A percentile compares a stretch with the other conserved stretches of the same genome.
Conservation (phyloP, 2,329 filamentous ascomycete genomes). For the Cadophora sp. region DNA sequence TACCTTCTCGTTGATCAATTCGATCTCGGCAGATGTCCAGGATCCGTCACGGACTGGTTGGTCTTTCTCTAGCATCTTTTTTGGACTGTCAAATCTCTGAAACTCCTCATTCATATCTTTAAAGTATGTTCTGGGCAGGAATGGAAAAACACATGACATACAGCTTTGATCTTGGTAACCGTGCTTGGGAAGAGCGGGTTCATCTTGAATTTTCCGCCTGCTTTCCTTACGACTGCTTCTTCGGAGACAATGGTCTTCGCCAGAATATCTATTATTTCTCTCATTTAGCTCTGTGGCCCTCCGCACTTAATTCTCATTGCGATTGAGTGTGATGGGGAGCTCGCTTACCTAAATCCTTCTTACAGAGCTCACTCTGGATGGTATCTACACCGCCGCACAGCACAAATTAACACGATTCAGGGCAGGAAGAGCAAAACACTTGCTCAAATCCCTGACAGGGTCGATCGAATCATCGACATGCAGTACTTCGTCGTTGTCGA, state of each 20-base stretch:
- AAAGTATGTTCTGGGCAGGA: too few species aligned
- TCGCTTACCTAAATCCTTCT: slow-evolving; percentile 48
- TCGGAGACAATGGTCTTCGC: slow-evolving; percentile 49
- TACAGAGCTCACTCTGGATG: slow-evolving; percentile 50
- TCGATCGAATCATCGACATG: slow-evolving; percentile 56
- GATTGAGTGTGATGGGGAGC: background rate
- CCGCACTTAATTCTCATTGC: too few species aligned
- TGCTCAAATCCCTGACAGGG: slow-evolving; percentile 51
- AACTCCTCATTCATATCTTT: too few species aligned
- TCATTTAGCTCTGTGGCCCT: background rate
- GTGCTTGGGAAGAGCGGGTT: slow-evolving; percentile 52
- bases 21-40: slow-evolving; percentile 52
- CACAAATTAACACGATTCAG: slow-evolving; percentile 22
- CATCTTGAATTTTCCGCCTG: slow-evolving; percentile 54
- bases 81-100: background rate
- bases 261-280: slow-evolving; percentile 47
- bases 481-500: slow-evolving; percentile 53
- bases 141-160: slow-evolving; percentile 23
- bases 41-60: slow-evolving; percentile 51
- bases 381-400: slow-evolving; percentile 41
- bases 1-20: slow-evolving; percentile 54
- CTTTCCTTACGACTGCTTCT: slow-evolving; percentile 50
- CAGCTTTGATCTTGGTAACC: slow-evolving; percentile 49
- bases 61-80: slow-evolving; percentile 49
- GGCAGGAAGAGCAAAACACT: slow-evolving; percentile 31